Percentiles rank a stretch among this genome's conserved stretches.
These are phyloP conservation scores for Calonectria naviculata DNA, from an alignment of 2,329 filamentous ascomycete species.

Conservation along the genomic window DNA sequence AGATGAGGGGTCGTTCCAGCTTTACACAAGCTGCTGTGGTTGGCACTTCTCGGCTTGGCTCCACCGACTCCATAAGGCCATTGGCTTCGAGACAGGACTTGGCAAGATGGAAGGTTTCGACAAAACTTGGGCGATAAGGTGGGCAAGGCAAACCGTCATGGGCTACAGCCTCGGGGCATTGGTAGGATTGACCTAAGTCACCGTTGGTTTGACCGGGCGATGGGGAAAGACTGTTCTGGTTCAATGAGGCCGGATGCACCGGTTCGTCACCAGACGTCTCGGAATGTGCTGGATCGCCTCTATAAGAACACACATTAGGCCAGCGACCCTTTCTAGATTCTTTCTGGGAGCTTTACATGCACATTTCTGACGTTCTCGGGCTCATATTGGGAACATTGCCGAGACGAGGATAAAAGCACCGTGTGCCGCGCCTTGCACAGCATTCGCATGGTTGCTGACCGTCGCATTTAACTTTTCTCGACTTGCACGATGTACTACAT, in stretches of 20 bases:
- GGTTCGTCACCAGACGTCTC: too few species aligned
- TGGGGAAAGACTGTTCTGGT: background rate
- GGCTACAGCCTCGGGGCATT: too few species aligned
- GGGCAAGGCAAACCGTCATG: background rate
- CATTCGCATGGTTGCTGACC: background rate
- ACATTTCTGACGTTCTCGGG: background rate
- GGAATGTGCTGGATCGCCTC: too few species aligned
- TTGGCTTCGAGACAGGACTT: background rate
- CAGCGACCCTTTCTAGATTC: too few species aligned
- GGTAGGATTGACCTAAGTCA: too few species aligned
- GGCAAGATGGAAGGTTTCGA: background rate
- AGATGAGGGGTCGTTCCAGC: background rate
- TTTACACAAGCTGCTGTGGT: too few species aligned
- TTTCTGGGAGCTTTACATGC: background rate
- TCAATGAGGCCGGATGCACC: too few species aligned
- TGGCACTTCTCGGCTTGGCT: too few species aligned
- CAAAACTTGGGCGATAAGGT: background rate
- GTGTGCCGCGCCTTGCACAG: background rate
- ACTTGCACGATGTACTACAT: background rate
- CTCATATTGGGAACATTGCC: background rate
- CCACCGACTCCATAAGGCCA: background rate
- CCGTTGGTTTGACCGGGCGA: background rate
- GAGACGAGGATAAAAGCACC: background rate
- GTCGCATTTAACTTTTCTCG: background rate
- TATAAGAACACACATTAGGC: too few species aligned